These are phyloP conservation scores for Brettanomyces custersianus DNA, from an alignment of 805 yeast genomes.

Conservation along the genomic window DNA sequence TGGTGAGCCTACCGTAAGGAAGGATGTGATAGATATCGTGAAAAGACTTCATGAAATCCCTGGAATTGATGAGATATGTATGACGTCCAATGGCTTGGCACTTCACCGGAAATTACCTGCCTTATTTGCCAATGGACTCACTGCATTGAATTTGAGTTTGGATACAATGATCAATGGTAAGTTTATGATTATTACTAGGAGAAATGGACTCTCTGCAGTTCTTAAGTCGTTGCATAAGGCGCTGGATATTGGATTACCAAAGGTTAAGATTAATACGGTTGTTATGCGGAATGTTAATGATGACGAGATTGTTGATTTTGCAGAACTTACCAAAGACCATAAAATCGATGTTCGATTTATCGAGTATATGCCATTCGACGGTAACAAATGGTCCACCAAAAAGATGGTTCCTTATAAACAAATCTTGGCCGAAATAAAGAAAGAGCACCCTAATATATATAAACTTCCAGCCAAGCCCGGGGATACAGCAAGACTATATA, in stretches of 20 bases:
- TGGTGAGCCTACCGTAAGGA: slow-evolving; percentile 48
- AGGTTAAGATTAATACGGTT: slow-evolving; percentile 41
- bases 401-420: slow-evolving; percentile 39
- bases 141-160: slow-evolving; percentile 37
- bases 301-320: slow-evolving; percentile 42
- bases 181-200: slow-evolving; percentile 37
- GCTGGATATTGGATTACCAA: slow-evolving; percentile 33
- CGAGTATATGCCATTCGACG: slow-evolving; percentile 53
- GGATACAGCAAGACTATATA: slow-evolving; percentile 41
- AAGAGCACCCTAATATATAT: slow-evolving; percentile 21
- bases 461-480: slow-evolving; percentile 26
- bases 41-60: slow-evolving; percentile 25
- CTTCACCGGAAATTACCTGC: slow-evolving; percentile 37
- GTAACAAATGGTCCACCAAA: slow-evolving; percentile 39
- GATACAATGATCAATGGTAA: slow-evolving; percentile 46
- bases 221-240: slow-evolving; percentile 35
- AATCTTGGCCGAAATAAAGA: slow-evolving; percentile 27
- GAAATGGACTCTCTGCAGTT: slow-evolving; percentile 40
- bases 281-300: slow-evolving; percentile 42
- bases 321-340: slow-evolving; percentile 28
- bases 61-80: slow-evolving; percentile 40
- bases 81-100: slow-evolving; percentile 45
- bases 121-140: slow-evolving; percentile 33
- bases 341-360: slow-evolving; percentile 43
- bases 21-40: slow-evolving; percentile 38